Percentiles rank a stretch among this genome's conserved stretches.
Conservation (phyloP, 2,329 filamentous ascomycete genomes). For the Incumbomyces lentus region DNA sequence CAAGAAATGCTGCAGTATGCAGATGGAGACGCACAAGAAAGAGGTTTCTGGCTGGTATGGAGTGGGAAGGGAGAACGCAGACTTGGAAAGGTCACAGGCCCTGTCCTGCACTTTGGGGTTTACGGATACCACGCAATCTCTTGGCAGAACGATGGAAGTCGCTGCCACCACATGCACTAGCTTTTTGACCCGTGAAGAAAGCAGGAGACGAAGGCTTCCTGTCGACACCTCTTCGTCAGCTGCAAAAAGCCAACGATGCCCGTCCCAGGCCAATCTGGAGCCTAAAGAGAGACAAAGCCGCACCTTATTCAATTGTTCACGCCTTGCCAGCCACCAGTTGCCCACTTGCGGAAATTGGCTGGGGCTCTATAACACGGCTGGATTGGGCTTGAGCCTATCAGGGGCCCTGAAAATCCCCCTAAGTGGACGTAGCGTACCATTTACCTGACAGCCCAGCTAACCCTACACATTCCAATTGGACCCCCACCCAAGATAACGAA, state of each 20-base stretch:
- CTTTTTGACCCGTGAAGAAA: no score
- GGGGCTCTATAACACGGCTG: not conserved
- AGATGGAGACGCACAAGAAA: not conserved
- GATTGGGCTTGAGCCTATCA: not conserved
- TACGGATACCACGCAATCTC: not conserved
- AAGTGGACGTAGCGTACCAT: not conserved
- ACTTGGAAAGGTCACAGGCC: not conserved
- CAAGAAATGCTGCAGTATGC: not conserved
- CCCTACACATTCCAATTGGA: constrained; percentile 6
- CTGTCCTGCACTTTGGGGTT: no score
- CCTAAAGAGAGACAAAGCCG: not conserved
- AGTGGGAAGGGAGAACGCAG: constrained; percentile 5
- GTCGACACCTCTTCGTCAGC: not conserved
- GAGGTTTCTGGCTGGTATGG: constrained; percentile 8
- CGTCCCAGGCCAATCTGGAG: not conserved
- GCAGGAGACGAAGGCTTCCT: not conserved
- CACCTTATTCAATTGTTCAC: constrained; percentile 1
- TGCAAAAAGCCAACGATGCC: not conserved
- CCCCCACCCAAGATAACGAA: no score
- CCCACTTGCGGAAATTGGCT: constrained; percentile 7
- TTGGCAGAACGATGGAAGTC: not conserved
- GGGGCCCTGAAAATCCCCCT: not conserved
- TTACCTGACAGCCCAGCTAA: not conserved
- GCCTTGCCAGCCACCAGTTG: constrained; percentile 3
- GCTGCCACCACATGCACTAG: no score